Evolutionary conservation across 2,329 filamentous ascomycete genomes (phyloP).

Genomic region (Verticillium nonalfalfae): DNA sequence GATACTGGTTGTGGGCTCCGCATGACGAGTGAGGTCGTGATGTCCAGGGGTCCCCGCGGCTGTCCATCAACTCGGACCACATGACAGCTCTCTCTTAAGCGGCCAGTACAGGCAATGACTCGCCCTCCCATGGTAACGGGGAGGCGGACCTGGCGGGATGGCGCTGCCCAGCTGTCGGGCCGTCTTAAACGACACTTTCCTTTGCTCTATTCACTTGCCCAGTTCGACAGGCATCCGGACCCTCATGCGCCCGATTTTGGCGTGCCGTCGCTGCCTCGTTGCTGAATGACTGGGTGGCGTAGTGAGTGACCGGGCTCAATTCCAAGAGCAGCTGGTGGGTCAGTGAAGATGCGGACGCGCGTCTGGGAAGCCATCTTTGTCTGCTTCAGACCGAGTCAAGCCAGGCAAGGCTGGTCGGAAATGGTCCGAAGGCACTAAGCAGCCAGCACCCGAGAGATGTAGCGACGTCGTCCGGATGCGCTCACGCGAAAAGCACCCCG

Average conservation of each 20-base stretch:
- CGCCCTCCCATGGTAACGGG: background rate
- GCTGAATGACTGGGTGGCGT: background rate
- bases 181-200: background rate
- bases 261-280: background rate
- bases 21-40: background rate
- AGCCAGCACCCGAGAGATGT: too few relatives aligned
- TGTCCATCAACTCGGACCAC: background rate
- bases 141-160: background rate
- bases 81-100: background rate
- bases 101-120: background rate
- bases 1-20: background rate
- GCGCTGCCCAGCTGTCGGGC: background rate
- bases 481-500: too few relatives aligned
- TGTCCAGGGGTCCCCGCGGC: background rate
- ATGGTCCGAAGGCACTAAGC: too few relatives aligned
- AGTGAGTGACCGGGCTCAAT: background rate
- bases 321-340: background rate
- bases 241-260: background rate
- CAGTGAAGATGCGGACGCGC: background rate
- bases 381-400: too few relatives aligned
- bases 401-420: too few relatives aligned
- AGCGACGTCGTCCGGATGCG: too few relatives aligned
- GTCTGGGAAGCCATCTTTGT: too few relatives aligned
- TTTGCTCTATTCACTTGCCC: background rate
- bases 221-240: background rate